A percentile compares a stretch with the other conserved stretches of the same genome.
These are phyloP conservation scores for Cladophialophora immunda DNA, from an alignment of 2,329 filamentous ascomycete genomes.

Conservation along the genomic window DNA sequence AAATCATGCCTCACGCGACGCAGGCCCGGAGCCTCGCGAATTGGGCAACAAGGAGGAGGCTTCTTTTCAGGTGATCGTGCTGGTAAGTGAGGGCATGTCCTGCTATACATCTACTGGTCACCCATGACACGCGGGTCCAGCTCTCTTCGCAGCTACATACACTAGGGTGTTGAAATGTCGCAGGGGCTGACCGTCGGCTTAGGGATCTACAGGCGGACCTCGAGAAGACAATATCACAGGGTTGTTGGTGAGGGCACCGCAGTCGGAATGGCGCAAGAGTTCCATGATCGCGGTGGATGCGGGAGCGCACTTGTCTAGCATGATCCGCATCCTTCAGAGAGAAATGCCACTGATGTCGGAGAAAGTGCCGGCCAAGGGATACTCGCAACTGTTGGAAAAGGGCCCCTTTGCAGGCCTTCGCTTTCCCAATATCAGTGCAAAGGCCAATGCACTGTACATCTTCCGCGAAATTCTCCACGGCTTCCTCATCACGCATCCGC, in stretches of 20 bases:
- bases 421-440: constrained; percentile 70
- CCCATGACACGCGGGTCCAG: background rate
- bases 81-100: constrained; percentile 61
- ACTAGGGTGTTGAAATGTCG: background rate
- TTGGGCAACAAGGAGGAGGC: constrained; percentile 46
- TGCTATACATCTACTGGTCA: background rate
- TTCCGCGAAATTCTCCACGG: constrained; percentile 82
- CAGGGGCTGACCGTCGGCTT: constrained; percentile 24
- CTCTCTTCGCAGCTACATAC: background rate
- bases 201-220: constrained; percentile 92
- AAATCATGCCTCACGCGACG: constrained; percentile 30
- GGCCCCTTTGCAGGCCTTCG: constrained; percentile 84
- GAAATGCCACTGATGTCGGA: constrained; percentile 51
- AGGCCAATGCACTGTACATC: constrained; percentile 82
- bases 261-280: constrained; percentile 79
- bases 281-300: constrained; percentile 94
- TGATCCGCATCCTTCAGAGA: constrained; percentile 77
- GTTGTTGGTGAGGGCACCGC: constrained; percentile 83
- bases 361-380: constrained; percentile 42
- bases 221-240: constrained; percentile 89
- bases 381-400: constrained; percentile 46
- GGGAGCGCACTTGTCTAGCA: constrained; percentile 86
- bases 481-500: constrained; percentile 95
- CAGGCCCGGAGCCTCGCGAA: constrained; percentile 34
- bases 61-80: constrained; percentile 76